A percentile compares a stretch with the other conserved stretches of the same genome.
These are phyloP conservation scores for Nannizziopsis arthrosporioides DNA, from an alignment of 2,329 filamentous ascomycete genomes.

Conservation along the genomic window DNA sequence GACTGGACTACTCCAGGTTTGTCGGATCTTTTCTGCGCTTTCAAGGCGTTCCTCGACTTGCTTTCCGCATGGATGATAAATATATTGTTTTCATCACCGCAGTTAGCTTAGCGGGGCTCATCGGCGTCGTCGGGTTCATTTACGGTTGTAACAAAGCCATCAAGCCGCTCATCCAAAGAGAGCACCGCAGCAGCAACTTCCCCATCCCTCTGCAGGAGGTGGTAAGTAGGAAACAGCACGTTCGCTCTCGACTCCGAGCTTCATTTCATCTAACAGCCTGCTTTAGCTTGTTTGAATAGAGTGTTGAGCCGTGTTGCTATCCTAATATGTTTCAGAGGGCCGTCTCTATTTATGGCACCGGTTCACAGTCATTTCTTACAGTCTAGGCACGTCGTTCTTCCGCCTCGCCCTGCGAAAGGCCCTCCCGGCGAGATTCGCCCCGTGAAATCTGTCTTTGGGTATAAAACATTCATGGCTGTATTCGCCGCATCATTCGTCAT, in stretches of 20 bases:
- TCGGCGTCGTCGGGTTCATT: background rate
- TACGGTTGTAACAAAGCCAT: too few relatives aligned
- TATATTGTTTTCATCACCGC: conserved; percentile 1
- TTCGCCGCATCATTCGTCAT: conserved; percentile 29
- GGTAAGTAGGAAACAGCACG: conserved; percentile 4
- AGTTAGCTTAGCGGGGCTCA: background rate
- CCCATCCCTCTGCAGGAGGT: too few relatives aligned
- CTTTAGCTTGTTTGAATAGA: background rate
- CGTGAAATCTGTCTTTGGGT: conserved; percentile 21
- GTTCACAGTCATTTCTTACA: conserved; percentile 5
- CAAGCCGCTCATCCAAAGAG: too few relatives aligned
- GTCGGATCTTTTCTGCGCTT: background rate
- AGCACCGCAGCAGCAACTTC: too few relatives aligned
- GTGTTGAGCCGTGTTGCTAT: background rate
- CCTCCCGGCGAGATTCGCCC: conserved; percentile 17
- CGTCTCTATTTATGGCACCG: conserved; percentile 13
- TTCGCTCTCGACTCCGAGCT: too few relatives aligned
- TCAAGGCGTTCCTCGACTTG: background rate
- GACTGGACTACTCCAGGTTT: too few relatives aligned
- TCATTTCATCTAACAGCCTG: too few relatives aligned
- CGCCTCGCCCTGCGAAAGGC: conserved; percentile 20
- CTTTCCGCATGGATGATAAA: conserved; percentile 5
- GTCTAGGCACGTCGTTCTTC: conserved; percentile 15
- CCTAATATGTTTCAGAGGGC: background rate
- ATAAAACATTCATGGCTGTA: conserved; percentile 24